Conservation (phyloP, 2,329 filamentous ascomycete genomes). For the Talaromyces islandicus region DNA sequence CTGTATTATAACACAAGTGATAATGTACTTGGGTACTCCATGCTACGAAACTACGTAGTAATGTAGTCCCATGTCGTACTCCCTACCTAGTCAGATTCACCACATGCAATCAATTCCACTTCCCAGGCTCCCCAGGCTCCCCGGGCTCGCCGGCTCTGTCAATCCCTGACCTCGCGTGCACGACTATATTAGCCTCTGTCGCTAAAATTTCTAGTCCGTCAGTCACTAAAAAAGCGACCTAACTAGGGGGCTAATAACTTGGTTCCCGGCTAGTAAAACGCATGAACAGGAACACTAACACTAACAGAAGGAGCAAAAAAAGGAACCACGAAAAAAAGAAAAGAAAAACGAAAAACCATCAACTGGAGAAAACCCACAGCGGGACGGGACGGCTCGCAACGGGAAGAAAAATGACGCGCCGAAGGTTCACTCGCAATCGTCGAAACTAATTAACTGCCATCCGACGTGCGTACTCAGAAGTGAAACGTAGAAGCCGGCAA, state of each 20-base stretch:
- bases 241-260: not conserved
- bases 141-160: not conserved
- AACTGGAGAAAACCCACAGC: not conserved
- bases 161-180: not conserved
- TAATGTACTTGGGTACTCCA: no score
- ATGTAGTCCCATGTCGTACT: no score
- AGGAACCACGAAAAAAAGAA: not conserved
- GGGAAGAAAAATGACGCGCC: not conserved
- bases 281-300: not conserved
- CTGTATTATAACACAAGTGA: no score
- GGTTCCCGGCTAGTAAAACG: not conserved
- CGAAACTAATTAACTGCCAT: no score
- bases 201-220: not conserved
- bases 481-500: no score
- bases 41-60: no score
- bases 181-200: not conserved
- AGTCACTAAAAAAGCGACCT: no score
- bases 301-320: not conserved
- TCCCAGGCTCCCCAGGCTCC: not conserved
- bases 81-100: no score
- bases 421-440: not conserved
- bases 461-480: no score
- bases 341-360: not conserved
- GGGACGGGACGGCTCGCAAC: not conserved
- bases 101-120: not conserved